A percentile compares a stretch with the other conserved stretches of the same genome.
phyloP scores from a whole-genome alignment of 805 yeast genomes.

The Kluyveromyces aestuarii region DNA sequence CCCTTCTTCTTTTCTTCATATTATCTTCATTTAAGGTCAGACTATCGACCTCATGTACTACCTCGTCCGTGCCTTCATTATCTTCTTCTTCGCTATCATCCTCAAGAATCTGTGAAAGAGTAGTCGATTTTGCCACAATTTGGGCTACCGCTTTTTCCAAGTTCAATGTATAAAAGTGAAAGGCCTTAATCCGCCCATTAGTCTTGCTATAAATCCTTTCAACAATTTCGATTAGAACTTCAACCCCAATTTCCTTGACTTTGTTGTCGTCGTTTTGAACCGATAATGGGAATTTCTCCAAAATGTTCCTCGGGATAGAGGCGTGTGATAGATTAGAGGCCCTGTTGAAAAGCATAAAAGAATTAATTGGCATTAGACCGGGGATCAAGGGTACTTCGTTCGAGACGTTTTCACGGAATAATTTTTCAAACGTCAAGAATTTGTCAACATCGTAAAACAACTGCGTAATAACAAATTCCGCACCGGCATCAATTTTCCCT shows the following conservation, averaged over 20 bases:
- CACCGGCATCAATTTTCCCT: slow-evolving; percentile 89
- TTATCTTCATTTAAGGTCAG: slow-evolving; percentile 14
- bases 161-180: slow-evolving; percentile 88
- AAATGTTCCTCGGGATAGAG: slow-evolving; percentile 52
- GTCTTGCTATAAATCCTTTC: slow-evolving; percentile 45
- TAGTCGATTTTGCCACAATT: slow-evolving; percentile 54
- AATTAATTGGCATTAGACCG: slow-evolving; percentile 87
- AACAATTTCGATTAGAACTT: slow-evolving; percentile 55
- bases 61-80: slow-evolving; percentile 24
- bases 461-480: slow-evolving; percentile 88
- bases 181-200: slow-evolving; percentile 57
- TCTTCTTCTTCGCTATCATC: slow-evolving; percentile 36
- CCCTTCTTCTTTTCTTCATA: slow-evolving; percentile 23
- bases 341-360: slow-evolving; percentile 70
- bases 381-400: slow-evolving; percentile 58
- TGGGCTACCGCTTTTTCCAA: slow-evolving; percentile 88
- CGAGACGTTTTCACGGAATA: slow-evolving; percentile 36
- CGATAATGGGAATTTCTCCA: slow-evolving; percentile 43
- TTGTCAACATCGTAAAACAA: slow-evolving; percentile 80
- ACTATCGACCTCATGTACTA: slow-evolving; percentile 8
- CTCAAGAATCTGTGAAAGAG: slow-evolving; percentile 41
- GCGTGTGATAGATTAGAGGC: slow-evolving; percentile 90
- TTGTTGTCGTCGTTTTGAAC: slow-evolving; percentile 65
- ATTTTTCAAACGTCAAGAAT: slow-evolving; percentile 55
- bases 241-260: slow-evolving; percentile 79